Conservation (phyloP, 106 monocot genomes). For the Phalaenopsis equestris region DNA sequence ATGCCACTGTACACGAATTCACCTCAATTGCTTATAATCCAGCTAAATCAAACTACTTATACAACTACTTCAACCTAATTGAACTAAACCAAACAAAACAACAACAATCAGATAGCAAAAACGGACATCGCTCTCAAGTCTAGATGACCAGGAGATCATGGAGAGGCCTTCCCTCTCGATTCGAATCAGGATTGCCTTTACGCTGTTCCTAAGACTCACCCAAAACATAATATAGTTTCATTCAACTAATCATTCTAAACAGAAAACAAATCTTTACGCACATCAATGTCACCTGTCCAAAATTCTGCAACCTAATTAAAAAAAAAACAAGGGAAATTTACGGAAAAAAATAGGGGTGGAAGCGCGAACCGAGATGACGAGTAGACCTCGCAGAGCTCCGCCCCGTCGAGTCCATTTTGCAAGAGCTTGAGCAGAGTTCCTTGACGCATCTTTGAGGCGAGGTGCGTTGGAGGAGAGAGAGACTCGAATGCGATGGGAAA, state of each 20-base stretch:
- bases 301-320: neutral
- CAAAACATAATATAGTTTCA: neutral
- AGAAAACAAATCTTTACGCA: neutral
- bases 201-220: neutral
- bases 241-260: neutral
- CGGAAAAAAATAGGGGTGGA: neutral
- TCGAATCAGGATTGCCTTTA: no score
- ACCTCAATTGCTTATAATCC: neutral
- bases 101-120: neutral
- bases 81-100: neutral
- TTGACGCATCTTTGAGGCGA: conserved; percentile 51
- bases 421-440: conserved; percentile 54
- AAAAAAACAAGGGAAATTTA: neutral
- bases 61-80: neutral
- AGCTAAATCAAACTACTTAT: neutral
- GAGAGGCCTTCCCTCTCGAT: no score
- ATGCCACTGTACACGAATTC: neutral
- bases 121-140: no score
- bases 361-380: conserved; percentile 65
- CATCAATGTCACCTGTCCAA: neutral
- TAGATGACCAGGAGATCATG: no score
- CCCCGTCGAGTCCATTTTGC: conserved; percentile 61
- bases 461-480: conserved; percentile 38
- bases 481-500: conserved; percentile 34
- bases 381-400: conserved; percentile 54